Evolutionary conservation across 2,329 filamentous ascomycete species (phyloP).

Genomic region (Verticillium longisporum): DNA sequence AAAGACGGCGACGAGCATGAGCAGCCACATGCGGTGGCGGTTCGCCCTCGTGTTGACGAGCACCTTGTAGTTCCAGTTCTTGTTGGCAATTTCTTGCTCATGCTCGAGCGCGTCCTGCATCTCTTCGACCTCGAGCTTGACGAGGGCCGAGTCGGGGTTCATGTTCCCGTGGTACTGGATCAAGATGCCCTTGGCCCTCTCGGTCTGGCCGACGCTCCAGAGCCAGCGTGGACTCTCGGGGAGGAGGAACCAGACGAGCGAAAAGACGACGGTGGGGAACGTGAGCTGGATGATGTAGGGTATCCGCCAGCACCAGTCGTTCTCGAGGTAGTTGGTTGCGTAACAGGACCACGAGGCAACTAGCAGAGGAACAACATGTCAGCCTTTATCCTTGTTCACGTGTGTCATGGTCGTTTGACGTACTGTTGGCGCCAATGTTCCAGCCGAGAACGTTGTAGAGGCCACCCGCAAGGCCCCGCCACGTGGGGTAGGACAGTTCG

Average conservation of each 20-base stretch:
- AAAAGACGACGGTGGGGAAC: conserved; percentile 33
- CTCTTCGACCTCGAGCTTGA: conserved; percentile 33
- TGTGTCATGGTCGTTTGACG: neutral
- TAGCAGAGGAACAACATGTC: neutral
- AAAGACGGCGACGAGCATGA: conserved; percentile 40
- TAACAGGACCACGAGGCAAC: conserved; percentile 38
- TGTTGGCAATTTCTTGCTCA: conserved; percentile 28
- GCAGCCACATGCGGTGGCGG: conserved; percentile 37
- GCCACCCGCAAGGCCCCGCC: conserved; percentile 12
- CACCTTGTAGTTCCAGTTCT: conserved; percentile 32
- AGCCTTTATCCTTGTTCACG: neutral
- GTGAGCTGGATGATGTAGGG: conserved; percentile 36
- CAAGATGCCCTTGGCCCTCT: conserved; percentile 21
- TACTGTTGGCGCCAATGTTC: conserved; percentile 13
- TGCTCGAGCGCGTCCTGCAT: conserved; percentile 38
- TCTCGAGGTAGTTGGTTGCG: conserved; percentile 33
- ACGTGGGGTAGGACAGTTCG: conserved; percentile 13
- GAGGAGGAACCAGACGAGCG: conserved; percentile 34
- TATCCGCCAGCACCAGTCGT: conserved; percentile 41
- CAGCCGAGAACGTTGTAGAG: conserved; percentile 13
- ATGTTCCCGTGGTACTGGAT: conserved; percentile 34
- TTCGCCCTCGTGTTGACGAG: conserved; percentile 40
- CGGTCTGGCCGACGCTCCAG: conserved; percentile 25
- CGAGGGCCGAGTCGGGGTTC: conserved; percentile 23
- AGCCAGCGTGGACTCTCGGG: conserved; percentile 40